Evolutionary conservation across 2,329 filamentous ascomycete genomes (phyloP).

Genomic region (Colletotrichum coccodes): DNA sequence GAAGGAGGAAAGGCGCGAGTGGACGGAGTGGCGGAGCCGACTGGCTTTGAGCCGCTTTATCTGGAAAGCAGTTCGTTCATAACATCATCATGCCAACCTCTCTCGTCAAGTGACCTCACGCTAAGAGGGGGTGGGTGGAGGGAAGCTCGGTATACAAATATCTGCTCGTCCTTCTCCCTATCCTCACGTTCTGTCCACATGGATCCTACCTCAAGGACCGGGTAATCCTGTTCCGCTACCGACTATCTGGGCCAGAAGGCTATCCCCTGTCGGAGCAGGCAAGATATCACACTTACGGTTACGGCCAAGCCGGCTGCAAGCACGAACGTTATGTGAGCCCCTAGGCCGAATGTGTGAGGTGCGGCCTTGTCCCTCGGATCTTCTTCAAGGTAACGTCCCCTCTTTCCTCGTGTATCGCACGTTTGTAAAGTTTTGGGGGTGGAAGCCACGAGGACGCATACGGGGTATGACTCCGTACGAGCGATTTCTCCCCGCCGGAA

Average conservation of each 20-base stretch:
- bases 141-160: slow-evolving; percentile 7
- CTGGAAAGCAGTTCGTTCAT: slow-evolving; percentile 9
- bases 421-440: neutral
- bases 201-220: neutral
- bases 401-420: neutral
- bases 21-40: slow-evolving; percentile 17
- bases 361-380: slow-evolving; percentile 5
- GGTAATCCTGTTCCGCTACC: slow-evolving; percentile 1
- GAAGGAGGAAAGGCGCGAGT: neutral
- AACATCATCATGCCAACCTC: slow-evolving; percentile 3
- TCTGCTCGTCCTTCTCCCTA: neutral
- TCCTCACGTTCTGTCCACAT: neutral
- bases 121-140: slow-evolving; percentile 12
- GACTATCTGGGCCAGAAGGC: slow-evolving; percentile 17
- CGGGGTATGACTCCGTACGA: neutral
- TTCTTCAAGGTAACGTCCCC: neutral
- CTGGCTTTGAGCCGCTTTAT: slow-evolving; percentile 19
- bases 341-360: neutral
- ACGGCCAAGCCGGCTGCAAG: slow-evolving; percentile 18
- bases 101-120: neutral
- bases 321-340: neutral
- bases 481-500: neutral
- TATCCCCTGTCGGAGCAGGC: slow-evolving; percentile 8
- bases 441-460: slow-evolving; percentile 9
- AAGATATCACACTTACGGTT: slow-evolving; percentile 4